Evolutionary conservation across 805 yeast species (phyloP).

Genomic region (Yamadazyma nakazawae): DNA sequence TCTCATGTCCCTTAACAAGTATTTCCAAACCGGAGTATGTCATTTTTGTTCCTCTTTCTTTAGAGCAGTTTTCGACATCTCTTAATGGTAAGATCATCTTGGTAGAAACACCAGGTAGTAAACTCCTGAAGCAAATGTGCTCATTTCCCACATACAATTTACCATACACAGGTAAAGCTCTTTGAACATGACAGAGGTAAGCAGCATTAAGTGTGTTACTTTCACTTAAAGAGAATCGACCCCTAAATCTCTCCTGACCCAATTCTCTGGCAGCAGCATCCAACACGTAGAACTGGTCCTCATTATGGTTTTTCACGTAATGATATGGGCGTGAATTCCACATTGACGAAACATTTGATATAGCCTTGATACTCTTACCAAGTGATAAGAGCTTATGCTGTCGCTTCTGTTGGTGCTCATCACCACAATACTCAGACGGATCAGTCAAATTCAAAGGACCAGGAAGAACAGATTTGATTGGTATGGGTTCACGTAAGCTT

Average conservation of each 20-base stretch:
- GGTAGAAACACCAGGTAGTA: constrained; percentile 73
- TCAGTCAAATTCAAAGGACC: constrained; percentile 26
- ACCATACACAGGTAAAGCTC: constrained; percentile 79
- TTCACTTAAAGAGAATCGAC: constrained; percentile 61
- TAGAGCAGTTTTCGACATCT: constrained; percentile 68
- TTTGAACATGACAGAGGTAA: constrained; percentile 65
- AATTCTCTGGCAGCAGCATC: constrained; percentile 40
- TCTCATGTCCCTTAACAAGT: constrained; percentile 71
- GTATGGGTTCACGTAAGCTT: constrained; percentile 4
- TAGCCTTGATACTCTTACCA: constrained; percentile 27
- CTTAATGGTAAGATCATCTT: constrained; percentile 76
- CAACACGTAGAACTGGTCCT: constrained; percentile 48
- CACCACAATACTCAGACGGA: constrained; percentile 21
- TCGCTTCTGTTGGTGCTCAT: constrained; percentile 8
- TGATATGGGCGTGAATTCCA: constrained; percentile 66
- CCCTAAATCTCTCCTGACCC: constrained; percentile 57
- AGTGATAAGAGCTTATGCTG: constrained; percentile 17
- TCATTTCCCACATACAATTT: constrained; percentile 69
- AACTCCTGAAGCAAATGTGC: constrained; percentile 74
- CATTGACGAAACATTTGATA: constrained; percentile 32
- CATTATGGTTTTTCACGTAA: constrained; percentile 43
- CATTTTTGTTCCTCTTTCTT: constrained; percentile 66
- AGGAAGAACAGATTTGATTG: constrained; percentile 10
- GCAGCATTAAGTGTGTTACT: constrained; percentile 56
- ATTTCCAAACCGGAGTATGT: constrained; percentile 68